These are phyloP conservation scores for Penicillium mononematosum DNA, from an alignment of 495 filamentous ascomycete species.

Conservation along the genomic window DNA sequence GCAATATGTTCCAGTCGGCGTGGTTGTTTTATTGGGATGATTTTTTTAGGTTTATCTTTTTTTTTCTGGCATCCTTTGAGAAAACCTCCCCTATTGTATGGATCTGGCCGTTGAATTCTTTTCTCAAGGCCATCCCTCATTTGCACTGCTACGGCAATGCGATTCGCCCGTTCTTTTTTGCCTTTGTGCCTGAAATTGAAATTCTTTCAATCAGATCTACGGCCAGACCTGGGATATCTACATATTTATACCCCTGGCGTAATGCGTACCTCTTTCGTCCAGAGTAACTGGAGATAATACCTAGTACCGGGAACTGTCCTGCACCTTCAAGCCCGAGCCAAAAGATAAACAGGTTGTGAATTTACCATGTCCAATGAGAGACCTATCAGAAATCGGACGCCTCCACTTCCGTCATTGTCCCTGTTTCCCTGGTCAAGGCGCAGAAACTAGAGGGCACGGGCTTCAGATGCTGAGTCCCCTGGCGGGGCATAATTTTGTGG, in stretches of 20 bases:
- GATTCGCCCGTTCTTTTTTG: constrained; percentile 1
- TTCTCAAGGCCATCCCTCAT: neutral
- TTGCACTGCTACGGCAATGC: constrained; percentile 9
- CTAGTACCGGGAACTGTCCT: neutral
- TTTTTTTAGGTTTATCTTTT: constrained; percentile 10
- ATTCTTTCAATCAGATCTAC: neutral
- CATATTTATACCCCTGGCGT: neutral
- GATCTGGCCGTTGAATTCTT: neutral
- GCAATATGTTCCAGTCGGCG: constrained; percentile 13
- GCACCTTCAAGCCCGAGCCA: neutral
- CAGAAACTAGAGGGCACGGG: neutral
- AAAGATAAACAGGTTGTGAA: constrained; percentile 9
- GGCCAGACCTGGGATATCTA: neutral
- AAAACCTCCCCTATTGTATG: constrained; percentile 7
- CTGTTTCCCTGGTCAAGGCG: constrained; percentile 9
- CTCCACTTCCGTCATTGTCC: constrained; percentile 23
- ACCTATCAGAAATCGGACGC: neutral
- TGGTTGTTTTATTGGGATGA: constrained; percentile 10
- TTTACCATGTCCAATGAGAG: constrained; percentile 12
- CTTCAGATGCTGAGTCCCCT: neutral
- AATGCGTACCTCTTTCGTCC: neutral
- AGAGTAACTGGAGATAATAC: neutral
- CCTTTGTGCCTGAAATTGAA: neutral
- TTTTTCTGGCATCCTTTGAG: constrained; percentile 8
- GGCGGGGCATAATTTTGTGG: too few relatives aligned